These are phyloP conservation scores for Macrophomina phaseolina DNA, from an alignment of 2,329 filamentous ascomycete species.

Conservation along the genomic window DNA sequence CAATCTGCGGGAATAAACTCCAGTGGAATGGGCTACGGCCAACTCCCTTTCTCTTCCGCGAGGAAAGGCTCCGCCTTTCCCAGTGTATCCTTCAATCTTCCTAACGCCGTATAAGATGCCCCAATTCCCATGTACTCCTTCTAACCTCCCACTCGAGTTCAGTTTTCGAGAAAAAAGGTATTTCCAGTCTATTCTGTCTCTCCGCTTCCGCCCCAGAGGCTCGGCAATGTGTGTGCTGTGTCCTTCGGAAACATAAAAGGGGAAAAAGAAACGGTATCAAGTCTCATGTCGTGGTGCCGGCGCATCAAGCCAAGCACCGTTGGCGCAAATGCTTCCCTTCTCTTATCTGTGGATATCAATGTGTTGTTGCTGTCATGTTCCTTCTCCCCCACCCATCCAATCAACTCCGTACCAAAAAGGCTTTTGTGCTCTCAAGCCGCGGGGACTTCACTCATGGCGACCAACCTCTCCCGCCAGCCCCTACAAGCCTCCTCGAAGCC, in stretches of 20 bases:
- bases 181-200: constrained; percentile 14
- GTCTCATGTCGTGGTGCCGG: constrained; percentile 13
- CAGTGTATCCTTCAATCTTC: background rate
- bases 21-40: background rate
- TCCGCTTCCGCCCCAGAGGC: background rate
- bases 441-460: constrained; percentile 42
- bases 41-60: background rate
- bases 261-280: background rate
- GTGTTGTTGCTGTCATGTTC: background rate
- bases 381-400: background rate
- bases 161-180: background rate
- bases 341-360: constrained; percentile 23
- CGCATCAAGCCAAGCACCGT: constrained; percentile 6
- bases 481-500: constrained; percentile 93
- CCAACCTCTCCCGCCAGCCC: constrained; percentile 77
- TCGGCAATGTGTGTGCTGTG: constrained; percentile 1
- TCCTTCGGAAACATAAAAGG: background rate
- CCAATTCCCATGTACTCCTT: constrained; percentile 12
- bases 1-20: background rate
- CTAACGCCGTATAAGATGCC: constrained; percentile 19
- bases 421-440: constrained; percentile 29
- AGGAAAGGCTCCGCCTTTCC: background rate
- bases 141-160: background rate
- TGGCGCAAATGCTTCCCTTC: background rate
- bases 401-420: no score